Evolutionary conservation across 768 basidiomycete genomes (phyloP), one percentile per base, ranked within the genome.

Genomic region (Serendipita sp.): DNA sequence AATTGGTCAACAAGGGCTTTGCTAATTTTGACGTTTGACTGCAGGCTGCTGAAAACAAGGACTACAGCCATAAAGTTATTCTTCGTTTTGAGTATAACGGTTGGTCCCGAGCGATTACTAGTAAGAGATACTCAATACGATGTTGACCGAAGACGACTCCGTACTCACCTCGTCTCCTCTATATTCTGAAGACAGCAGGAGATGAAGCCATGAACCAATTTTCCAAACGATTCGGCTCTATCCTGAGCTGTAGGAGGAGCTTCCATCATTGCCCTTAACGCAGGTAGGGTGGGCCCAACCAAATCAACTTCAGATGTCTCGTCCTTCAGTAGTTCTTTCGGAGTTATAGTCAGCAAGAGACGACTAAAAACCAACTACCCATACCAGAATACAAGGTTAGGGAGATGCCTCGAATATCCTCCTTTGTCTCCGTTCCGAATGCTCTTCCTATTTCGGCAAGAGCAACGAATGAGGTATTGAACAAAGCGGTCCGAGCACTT

Each of bases 61-160:
- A 92, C 92, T 0, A 85, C 77, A 0, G 90, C 89, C 13, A 98
- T 74, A 64, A 97, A 77, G 71, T 96, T 98, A 68, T 84, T 90
- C 74, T 91, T 94, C 71, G 88, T 78, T 75, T 97, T 97, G 71
- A 85, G 83, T 1, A 81, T 74, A 1, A 88, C 87, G 9, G 88
- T 82, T 0, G 78, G 67, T 0, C 92, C 94, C 64, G 83, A 78
- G 51, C 95, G 85, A 9, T 89, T 88, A 42, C 94, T 95, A 17
- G 41, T 28, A 41, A 2, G n/a, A 44, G n/a, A 42, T 0, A 45
- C n/a, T 42, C 16, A 42, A 63, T 38, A 14, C 5, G 5, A 7
- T 38, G n/a, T 14, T 38, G 16, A n/a, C 22, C 5, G 66, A 22
- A 9, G 42, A 33, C 64, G 28, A 58, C 48, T 31, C n/a, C 16